Conservation (phyloP, 2,329 filamentous ascomycete genomes). For the Botrytis fabae region DNA sequence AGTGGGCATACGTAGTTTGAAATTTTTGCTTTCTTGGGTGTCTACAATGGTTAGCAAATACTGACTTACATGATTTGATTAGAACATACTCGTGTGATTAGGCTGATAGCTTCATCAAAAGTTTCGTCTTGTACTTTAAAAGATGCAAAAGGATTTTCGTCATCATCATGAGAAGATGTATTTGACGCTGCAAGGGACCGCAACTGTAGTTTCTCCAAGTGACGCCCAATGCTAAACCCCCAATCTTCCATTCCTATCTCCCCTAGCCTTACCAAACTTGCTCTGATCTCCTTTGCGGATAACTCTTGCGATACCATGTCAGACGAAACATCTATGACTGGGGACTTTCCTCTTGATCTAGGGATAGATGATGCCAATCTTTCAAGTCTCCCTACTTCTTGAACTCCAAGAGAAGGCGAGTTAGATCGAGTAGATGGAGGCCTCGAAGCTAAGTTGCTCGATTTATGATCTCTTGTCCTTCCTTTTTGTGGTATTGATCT, state of each 20-base stretch:
- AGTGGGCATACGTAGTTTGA: constrained; percentile 24
- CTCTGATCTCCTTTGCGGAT: not conserved
- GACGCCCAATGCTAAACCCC: not conserved
- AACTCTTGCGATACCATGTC: not conserved
- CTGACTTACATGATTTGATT: not conserved
- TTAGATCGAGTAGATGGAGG: not conserved
- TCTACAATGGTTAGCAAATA: constrained; percentile 26
- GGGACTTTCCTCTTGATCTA: not conserved
- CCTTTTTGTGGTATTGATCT: not conserved
- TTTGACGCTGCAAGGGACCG: not conserved
- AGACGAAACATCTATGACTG: not conserved
- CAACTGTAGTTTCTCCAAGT: not conserved
- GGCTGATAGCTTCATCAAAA: constrained; percentile 12
- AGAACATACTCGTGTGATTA: constrained; percentile 27
- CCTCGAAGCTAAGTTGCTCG: not conserved
- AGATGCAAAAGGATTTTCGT: constrained; percentile 31
- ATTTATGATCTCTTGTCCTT: not conserved
- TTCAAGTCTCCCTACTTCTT: not conserved
- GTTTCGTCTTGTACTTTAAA: constrained; percentile 24
- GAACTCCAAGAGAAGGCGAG: not conserved
- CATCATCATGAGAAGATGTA: constrained; percentile 24
- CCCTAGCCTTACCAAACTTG: not conserved
- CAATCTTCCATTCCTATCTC: constrained; percentile 3
- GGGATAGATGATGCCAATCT: not conserved
- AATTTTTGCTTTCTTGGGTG: constrained; percentile 25